phyloP scores from a whole-genome alignment of 768 basidiomycete species.

The Gymnopilus junonius region DNA sequence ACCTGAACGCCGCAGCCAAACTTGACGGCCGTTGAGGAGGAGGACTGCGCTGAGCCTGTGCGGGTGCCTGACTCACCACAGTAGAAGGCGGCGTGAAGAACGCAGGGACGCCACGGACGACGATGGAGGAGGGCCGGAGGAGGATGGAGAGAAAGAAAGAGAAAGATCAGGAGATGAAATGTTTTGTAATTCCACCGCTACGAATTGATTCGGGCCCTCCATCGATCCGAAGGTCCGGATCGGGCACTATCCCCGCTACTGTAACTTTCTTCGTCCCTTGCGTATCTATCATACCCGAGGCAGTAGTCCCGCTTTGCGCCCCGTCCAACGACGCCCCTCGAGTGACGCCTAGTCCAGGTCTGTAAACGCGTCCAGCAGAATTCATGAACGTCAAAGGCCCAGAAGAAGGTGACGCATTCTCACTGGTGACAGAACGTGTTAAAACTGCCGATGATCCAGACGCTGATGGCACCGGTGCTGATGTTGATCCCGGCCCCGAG shows the following conservation, averaged over 20 bases:
- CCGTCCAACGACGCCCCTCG: neutral
- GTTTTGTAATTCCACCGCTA: neutral
- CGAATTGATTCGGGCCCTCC: neutral
- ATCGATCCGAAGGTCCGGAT: constrained; percentile 8
- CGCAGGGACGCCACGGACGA: neutral
- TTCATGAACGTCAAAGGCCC: too few relatives aligned
- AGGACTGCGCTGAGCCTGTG: neutral
- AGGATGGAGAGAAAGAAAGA: neutral
- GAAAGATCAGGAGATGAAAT: neutral
- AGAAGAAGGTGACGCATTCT: neutral
- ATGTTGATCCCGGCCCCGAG: neutral
- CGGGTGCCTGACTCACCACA: neutral
- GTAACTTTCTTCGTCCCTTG: neutral
- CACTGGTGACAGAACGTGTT: neutral
- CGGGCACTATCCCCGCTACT: neutral
- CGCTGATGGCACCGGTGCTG: neutral
- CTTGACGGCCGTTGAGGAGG: neutral
- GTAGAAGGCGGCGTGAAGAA: neutral
- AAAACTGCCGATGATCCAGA: neutral
- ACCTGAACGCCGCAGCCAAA: neutral
- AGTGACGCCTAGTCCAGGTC: neutral
- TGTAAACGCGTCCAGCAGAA: neutral
- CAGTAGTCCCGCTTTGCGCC: neutral
- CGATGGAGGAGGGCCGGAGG: neutral
- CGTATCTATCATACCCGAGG: neutral